A percentile compares a stretch with the other conserved stretches of the same genome.
phyloP scores from a whole-genome alignment of 2,329 filamentous ascomycete genomes.

The Colletotrichum liaoningense region DNA sequence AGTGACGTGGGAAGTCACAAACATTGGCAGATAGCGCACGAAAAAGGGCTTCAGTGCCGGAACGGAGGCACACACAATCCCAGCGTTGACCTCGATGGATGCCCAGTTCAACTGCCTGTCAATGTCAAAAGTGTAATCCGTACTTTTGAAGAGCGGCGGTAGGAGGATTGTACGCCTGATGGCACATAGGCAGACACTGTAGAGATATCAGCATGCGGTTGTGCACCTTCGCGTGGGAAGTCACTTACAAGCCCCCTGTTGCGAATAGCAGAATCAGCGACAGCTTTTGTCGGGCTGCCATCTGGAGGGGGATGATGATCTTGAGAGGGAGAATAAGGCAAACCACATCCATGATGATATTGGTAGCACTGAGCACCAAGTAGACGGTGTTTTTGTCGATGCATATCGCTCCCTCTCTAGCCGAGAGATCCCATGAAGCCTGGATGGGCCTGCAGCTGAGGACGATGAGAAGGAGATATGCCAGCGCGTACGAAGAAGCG shows the following conservation, averaged over 20 bases:
- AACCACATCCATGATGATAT: conserved; percentile 34
- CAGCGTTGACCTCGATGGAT: conserved; percentile 31
- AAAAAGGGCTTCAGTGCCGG: conserved; percentile 39
- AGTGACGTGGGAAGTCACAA: conserved; percentile 23
- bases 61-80: conserved; percentile 33
- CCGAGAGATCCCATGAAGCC: conserved; percentile 26
- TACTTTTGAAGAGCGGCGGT: conserved; percentile 38
- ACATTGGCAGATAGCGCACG: conserved; percentile 34
- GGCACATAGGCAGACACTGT: conserved; percentile 44
- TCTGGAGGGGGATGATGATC: conserved; percentile 32
- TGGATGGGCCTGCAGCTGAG: conserved; percentile 23
- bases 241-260: conserved; percentile 28
- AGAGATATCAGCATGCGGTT: background rate
- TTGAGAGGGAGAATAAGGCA: conserved; percentile 29
- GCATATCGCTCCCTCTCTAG: background rate
- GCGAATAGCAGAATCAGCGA: conserved; percentile 31
- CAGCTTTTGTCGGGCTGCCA: conserved; percentile 26
- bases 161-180: conserved; percentile 45
- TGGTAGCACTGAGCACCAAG: conserved; percentile 26
- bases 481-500: conserved; percentile 44
- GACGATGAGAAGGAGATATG: conserved; percentile 39
- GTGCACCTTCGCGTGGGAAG: no score
- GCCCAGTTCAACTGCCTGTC: conserved; percentile 46
- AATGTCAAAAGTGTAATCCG: conserved; percentile 43
- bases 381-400: conserved; percentile 23